These are phyloP conservation scores for Globisporangium paroecandrum DNA, from an alignment of 352 stramenopile genomes.

Conservation along the genomic window DNA sequence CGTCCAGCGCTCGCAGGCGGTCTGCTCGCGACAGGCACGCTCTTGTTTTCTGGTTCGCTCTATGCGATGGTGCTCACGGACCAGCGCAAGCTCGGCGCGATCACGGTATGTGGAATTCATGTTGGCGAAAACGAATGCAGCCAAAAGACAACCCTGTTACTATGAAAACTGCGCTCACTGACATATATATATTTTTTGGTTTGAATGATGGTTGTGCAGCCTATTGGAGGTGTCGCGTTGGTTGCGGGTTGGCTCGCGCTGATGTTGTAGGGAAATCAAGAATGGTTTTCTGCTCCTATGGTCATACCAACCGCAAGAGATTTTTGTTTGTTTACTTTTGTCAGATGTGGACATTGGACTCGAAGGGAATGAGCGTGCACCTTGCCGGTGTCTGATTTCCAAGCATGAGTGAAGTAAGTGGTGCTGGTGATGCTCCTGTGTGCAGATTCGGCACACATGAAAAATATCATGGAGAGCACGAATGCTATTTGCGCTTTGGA, in stretches of 20 bases:
- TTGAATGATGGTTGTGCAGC: slow-evolving; percentile 25
- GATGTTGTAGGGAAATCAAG: slow-evolving; percentile 35
- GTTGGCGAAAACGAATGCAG: too few relatives aligned
- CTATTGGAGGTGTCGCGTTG: slow-evolving; percentile 61
- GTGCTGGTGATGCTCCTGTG: not conserved
- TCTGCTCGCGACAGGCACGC: slow-evolving; percentile 53
- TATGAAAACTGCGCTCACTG: too few relatives aligned
- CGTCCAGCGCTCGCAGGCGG: slow-evolving; percentile 54
- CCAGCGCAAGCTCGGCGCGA: slow-evolving; percentile 64
- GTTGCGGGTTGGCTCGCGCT: slow-evolving; percentile 72
- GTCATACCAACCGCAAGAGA: not conserved
- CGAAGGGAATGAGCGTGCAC: not conserved
- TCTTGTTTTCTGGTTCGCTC: slow-evolving; percentile 79
- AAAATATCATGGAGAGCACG: not conserved
- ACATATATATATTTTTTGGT: too few relatives aligned
- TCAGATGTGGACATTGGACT: not conserved
- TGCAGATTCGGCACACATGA: not conserved
- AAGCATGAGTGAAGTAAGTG: not conserved
- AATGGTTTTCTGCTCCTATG: not conserved
- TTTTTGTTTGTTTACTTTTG: slow-evolving; percentile 5
- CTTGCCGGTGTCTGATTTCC: not conserved
- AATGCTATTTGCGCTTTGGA: not conserved
- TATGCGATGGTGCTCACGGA: slow-evolving; percentile 77
- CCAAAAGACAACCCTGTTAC: too few relatives aligned
- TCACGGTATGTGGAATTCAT: slow-evolving; percentile 49